phyloP scores from a whole-genome alignment of 1,284 basidiomycete species.

The Phellinidium pouzarii region DNA sequence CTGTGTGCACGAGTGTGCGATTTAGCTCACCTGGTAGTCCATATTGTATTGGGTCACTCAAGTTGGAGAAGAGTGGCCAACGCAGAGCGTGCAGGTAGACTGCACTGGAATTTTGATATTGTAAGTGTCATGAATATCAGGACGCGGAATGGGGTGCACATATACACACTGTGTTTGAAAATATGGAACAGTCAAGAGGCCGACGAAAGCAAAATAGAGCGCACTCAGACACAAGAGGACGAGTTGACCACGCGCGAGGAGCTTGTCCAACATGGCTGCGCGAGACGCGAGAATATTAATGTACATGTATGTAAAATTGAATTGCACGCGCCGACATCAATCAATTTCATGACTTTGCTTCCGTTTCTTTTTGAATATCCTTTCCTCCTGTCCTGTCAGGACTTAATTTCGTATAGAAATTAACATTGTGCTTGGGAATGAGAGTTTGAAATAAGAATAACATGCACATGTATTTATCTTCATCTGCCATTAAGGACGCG shows the following conservation, averaged over 20 bases:
- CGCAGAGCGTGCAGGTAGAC: slow-evolving; percentile 65
- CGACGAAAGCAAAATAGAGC: slow-evolving; percentile 49
- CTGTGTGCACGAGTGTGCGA: background rate
- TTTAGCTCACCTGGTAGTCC: slow-evolving; percentile 66
- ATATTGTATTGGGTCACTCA: slow-evolving; percentile 64
- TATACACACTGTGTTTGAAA: slow-evolving; percentile 68
- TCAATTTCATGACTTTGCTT: too few species aligned
- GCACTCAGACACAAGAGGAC: slow-evolving; percentile 40
- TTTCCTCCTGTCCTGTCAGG: too few species aligned
- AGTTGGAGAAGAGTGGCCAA: slow-evolving; percentile 60
- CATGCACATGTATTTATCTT: too few species aligned
- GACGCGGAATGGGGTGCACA: slow-evolving; percentile 25
- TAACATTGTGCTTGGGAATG: too few species aligned
- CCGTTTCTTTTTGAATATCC: too few species aligned
- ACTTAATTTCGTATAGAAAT: too few species aligned
- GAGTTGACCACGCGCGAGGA: slow-evolving; percentile 21
- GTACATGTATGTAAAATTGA: too few species aligned
- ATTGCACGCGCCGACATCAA: too few species aligned
- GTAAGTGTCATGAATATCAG: slow-evolving; percentile 10
- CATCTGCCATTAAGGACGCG: too few species aligned
- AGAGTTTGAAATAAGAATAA: too few species aligned
- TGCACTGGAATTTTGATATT: slow-evolving; percentile 29
- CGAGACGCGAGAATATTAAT: too few species aligned
- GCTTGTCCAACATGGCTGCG: too few species aligned
- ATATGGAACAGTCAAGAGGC: slow-evolving; percentile 51